Percentiles rank a stretch among this genome's conserved stretches.
phyloP scores from a whole-genome alignment of 2,329 filamentous ascomycete species.

The Ceratocystis destructans region DNA sequence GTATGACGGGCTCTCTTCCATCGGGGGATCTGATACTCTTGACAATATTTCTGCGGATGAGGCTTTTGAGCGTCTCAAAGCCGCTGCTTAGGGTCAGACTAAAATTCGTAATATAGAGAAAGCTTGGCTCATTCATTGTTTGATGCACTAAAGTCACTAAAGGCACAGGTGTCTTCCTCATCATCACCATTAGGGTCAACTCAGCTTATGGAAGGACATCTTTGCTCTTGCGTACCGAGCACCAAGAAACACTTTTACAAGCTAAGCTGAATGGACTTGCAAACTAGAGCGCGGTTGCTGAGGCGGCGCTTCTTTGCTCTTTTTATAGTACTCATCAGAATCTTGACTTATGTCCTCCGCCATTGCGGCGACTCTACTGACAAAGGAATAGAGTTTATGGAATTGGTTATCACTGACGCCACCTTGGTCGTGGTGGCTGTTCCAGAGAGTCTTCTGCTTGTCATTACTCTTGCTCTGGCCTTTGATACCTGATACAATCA shows the following conservation, averaged over 20 bases:
- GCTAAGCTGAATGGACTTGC: constrained; percentile 34
- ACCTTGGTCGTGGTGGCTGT: constrained; percentile 55
- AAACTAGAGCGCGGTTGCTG: constrained; percentile 29
- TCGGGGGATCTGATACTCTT: constrained; percentile 59
- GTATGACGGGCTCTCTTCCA: constrained; percentile 61
- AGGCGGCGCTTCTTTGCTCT: constrained; percentile 58
- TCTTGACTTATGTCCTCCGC: constrained; percentile 47
- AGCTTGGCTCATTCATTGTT: constrained; percentile 51
- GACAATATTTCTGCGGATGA: constrained; percentile 50
- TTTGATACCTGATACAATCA: constrained; percentile 39
- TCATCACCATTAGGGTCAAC: constrained; percentile 42
- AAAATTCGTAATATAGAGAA: constrained; percentile 14
- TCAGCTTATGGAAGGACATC: constrained; percentile 42
- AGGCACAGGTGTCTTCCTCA: constrained; percentile 40
- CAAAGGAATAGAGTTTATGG: constrained; percentile 46
- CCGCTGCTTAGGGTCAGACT: constrained; percentile 30
- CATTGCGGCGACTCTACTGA: constrained; percentile 36
- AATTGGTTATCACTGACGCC: constrained; percentile 51
- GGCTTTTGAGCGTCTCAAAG: constrained; percentile 39
- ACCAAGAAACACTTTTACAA: constrained; percentile 41
- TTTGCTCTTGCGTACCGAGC: constrained; percentile 40
- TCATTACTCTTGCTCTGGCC: constrained; percentile 53
- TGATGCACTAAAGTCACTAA: constrained; percentile 42
- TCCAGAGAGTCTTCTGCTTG: constrained; percentile 51
- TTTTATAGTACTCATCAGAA: constrained; percentile 69